phyloP scores from a whole-genome alignment of 176 grass and related monocot species.

The Urochloa ruziziensis region DNA sequence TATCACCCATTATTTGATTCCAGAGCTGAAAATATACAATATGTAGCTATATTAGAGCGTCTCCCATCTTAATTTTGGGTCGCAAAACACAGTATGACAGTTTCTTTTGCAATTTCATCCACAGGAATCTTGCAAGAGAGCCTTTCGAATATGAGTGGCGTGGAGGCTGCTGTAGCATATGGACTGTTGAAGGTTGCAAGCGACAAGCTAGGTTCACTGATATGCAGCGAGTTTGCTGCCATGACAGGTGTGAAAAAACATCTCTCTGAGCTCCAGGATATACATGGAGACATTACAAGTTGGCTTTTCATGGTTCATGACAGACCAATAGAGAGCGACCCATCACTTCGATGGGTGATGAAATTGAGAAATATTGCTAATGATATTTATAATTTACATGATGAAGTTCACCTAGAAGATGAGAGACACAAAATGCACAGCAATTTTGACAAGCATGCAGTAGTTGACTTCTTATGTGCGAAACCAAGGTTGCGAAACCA shows the following conservation, averaged over 20 bases:
- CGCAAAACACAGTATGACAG: too few relatives aligned
- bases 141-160: too few relatives aligned
- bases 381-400: neutral
- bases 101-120: too few relatives aligned
- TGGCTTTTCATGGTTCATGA: neutral
- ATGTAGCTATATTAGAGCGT: too few relatives aligned
- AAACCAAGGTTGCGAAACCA: neutral
- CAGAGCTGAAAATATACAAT: too few relatives aligned
- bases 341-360: neutral
- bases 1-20: too few relatives aligned
- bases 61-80: too few relatives aligned
- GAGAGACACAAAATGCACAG: neutral
- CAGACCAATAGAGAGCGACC: neutral
- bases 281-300: neutral
- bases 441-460: neutral
- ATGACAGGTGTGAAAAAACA: neutral
- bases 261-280: neutral
- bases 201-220: too few relatives aligned
- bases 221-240: too few relatives aligned
- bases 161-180: too few relatives aligned
- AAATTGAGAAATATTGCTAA: neutral
- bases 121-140: too few relatives aligned
- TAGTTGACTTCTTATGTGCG: neutral
- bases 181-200: too few relatives aligned
- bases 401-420: neutral